Conservation (phyloP, 768 basidiomycete species). For the Auricularia sp. region DNA sequence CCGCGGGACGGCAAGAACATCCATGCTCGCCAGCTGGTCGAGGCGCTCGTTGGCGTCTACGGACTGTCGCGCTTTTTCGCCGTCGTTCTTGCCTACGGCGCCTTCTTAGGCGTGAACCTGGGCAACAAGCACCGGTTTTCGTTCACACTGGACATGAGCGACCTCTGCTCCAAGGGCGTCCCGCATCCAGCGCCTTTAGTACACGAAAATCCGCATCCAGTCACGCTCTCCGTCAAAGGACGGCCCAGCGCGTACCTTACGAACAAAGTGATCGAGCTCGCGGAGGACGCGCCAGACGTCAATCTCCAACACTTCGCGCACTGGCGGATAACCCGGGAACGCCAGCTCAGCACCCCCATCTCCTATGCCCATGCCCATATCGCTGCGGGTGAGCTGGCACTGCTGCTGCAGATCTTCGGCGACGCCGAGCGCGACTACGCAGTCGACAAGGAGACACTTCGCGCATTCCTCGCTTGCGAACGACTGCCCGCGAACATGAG, state of each 20-base stretch:
- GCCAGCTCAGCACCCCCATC: neutral
- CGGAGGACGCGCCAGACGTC: neutral
- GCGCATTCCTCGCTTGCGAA: neutral
- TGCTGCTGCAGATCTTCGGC: neutral
- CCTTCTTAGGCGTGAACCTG: neutral
- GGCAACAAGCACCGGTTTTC: neutral
- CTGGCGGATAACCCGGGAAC: neutral
- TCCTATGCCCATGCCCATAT: neutral
- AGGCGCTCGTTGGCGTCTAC: neutral
- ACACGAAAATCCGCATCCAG: neutral
- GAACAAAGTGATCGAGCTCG: neutral
- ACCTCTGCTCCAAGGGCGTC: neutral
- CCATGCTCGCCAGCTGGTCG: neutral
- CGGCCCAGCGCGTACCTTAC: neutral
- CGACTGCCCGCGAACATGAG: neutral
- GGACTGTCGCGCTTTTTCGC: neutral
- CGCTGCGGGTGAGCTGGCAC: neutral
- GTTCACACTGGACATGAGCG: neutral
- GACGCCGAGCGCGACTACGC: neutral
- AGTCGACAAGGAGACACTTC: neutral
- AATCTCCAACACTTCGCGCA: neutral
- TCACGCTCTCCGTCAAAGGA: neutral
- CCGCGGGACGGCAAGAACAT: slow-evolving; percentile 1
- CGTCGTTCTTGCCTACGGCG: neutral
- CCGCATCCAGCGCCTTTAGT: neutral